A percentile compares a stretch with the other conserved stretches of the same genome.
phyloP scores from a whole-genome alignment of 2,329 filamentous ascomycete genomes.

The Harringtonia aguacate region DNA sequence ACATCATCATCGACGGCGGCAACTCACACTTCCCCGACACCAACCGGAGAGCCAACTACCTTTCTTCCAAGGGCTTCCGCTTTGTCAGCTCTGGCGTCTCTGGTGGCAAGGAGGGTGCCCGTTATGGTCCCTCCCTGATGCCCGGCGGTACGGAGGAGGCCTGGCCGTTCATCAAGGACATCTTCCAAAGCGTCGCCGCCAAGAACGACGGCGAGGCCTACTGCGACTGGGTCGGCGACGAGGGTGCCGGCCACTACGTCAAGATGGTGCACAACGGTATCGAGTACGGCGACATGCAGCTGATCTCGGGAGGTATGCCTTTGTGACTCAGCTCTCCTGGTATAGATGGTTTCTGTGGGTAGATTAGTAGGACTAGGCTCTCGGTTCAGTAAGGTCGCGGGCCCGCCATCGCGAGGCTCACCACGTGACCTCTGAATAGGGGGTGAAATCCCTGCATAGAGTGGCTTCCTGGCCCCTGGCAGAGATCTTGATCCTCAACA shows the following conservation, averaged over 20 bases:
- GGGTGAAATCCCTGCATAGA: too few relatives aligned
- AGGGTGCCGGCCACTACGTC: conserved; percentile 99
- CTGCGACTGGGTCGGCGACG: conserved; percentile 99
- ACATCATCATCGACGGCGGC: conserved; percentile 98
- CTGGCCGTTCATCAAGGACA: conserved; percentile 97
- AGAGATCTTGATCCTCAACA: too few relatives aligned
- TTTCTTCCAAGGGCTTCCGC: conserved; percentile 75
- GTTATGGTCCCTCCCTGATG: conserved; percentile 96
- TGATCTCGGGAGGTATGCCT: conserved; percentile 83
- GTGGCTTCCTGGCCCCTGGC: too few relatives aligned
- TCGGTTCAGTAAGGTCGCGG: too few relatives aligned
- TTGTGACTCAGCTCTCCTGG: neutral
- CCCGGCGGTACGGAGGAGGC: conserved; percentile 97
- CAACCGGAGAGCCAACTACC: conserved; percentile 92
- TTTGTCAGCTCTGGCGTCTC: conserved; percentile 98
- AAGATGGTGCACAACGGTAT: conserved; percentile 99
- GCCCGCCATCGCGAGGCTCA: too few relatives aligned
- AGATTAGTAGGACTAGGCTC: too few relatives aligned
- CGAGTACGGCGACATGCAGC: conserved; percentile 99
- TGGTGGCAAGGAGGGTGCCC: conserved; percentile 97
- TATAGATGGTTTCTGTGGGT: neutral
- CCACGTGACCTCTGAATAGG: too few relatives aligned
- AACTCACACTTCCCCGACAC: conserved; percentile 99
- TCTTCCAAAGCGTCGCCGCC: conserved; percentile 95
- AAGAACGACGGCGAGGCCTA: conserved; percentile 96